These are phyloP conservation scores for Staphylotrichum tortipilum DNA, from an alignment of 495 filamentous ascomycete species.

Conservation along the genomic window DNA sequence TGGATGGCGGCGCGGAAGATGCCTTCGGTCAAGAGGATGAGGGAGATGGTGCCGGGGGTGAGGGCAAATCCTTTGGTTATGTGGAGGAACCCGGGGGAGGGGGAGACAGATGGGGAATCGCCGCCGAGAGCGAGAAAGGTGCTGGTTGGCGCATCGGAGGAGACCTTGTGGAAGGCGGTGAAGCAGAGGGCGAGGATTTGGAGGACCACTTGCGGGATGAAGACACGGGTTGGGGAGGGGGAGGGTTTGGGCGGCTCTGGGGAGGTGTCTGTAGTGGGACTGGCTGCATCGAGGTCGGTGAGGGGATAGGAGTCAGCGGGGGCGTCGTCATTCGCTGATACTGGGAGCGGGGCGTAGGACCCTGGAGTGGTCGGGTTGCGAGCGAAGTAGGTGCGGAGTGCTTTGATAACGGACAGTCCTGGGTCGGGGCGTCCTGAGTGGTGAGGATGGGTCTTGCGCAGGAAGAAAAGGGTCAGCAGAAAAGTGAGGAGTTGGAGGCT, in stretches of 20 bases:
- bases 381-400: background rate
- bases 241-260: background rate
- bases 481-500: constrained; percentile 2
- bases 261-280: background rate
- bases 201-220: background rate
- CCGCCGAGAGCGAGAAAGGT: constrained; percentile 1
- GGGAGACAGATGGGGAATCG: no score
- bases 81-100: background rate
- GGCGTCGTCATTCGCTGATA: background rate
- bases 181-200: constrained; percentile 8
- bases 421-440: background rate
- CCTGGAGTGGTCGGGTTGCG: background rate
- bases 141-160: constrained; percentile 2
- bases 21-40: constrained; percentile 4
- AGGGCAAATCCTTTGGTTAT: background rate
- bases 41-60: background rate
- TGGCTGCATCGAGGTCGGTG: background rate
- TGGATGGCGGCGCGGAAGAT: constrained; percentile 3
- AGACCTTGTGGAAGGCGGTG: constrained; percentile 8
- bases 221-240: background rate
- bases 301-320: background rate
- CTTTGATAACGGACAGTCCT: background rate
- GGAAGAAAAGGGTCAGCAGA: background rate
- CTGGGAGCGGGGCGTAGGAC: background rate
- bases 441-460: constrained; percentile 2